Conservation (phyloP, 257 asterid genomes). For the Solanum stenotomum region DNA sequence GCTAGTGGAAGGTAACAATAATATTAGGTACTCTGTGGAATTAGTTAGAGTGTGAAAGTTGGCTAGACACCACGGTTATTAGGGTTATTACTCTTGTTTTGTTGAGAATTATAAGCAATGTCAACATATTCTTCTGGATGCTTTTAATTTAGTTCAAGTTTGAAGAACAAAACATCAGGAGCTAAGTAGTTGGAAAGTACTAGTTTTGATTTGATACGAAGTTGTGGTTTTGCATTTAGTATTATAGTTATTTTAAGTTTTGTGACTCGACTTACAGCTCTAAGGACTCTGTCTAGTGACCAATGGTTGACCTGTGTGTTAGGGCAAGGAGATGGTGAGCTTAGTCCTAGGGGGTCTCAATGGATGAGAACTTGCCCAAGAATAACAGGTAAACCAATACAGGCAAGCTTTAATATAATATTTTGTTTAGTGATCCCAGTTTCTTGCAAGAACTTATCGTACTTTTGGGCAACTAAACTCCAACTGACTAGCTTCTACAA, state of each 20-base stretch:
- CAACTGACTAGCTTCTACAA: background rate
- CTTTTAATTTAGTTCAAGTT: background rate
- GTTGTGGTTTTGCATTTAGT: background rate
- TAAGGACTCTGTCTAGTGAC: background rate
- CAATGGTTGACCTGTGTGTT: background rate
- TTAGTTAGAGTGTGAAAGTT: background rate
- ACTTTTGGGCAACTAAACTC: background rate
- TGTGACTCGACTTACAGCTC: background rate
- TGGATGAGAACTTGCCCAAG: background rate
- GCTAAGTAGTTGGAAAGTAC: background rate
- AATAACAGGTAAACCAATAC: background rate
- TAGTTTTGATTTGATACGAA: background rate
- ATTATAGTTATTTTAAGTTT: background rate
- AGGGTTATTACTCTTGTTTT: background rate
- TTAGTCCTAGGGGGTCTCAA: background rate
- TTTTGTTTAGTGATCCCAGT: background rate
- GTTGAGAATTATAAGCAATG: background rate
- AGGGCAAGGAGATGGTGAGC: background rate
- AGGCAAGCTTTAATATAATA: background rate
- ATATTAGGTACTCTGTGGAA: background rate
- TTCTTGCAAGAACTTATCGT: background rate
- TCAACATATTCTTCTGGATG: background rate
- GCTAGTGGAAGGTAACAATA: background rate
- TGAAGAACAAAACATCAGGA: background rate
- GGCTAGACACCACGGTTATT: background rate